A percentile compares a stretch with the other conserved stretches of the same genome.
These are phyloP conservation scores for Metschnikowia cerradonensis DNA, from an alignment of 805 yeast genomes.

Conservation along the genomic window DNA sequence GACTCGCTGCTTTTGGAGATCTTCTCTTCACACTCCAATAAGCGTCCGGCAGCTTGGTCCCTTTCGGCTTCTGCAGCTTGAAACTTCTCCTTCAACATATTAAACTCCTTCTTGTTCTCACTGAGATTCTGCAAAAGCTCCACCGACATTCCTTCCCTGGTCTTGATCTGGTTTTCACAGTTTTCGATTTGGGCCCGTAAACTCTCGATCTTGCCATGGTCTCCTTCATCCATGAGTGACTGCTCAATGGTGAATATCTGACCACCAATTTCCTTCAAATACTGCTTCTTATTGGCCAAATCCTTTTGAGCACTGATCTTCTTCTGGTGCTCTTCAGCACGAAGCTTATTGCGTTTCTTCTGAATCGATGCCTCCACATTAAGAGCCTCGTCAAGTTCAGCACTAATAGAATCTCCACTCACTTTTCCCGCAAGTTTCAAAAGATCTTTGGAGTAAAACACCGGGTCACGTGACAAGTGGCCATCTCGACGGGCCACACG, in stretches of 20 bases:
- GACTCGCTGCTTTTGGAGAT: constrained; percentile 10
- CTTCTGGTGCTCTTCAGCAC: constrained; percentile 12
- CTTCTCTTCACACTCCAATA: constrained; percentile 18
- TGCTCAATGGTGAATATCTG: constrained; percentile 32
- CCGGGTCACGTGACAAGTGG: constrained; percentile 51
- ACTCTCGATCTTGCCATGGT: constrained; percentile 39
- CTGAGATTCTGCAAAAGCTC: constrained; percentile 17
- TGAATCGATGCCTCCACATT: constrained; percentile 14
- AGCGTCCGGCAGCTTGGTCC: neutral
- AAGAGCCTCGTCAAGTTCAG: constrained; percentile 15
- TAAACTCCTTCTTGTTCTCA: constrained; percentile 5
- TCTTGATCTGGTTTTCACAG: constrained; percentile 24
- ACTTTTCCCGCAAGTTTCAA: constrained; percentile 27
- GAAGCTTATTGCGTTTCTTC: constrained; percentile 15
- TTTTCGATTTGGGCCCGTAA: constrained; percentile 31
- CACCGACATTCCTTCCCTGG: constrained; percentile 25
- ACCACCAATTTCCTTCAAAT: constrained; percentile 15
- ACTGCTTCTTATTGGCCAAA: constrained; percentile 8
- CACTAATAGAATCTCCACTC: constrained; percentile 15
- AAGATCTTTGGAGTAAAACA: constrained; percentile 35
- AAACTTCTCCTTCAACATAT: constrained; percentile 4
- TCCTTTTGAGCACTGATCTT: constrained; percentile 10
- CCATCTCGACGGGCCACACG: constrained; percentile 38
- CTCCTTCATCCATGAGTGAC: constrained; percentile 43
- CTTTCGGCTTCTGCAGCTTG: constrained; percentile 5